phyloP scores from a whole-genome alignment of 2,329 filamentous ascomycete genomes.

The Fusarium globosum region DNA sequence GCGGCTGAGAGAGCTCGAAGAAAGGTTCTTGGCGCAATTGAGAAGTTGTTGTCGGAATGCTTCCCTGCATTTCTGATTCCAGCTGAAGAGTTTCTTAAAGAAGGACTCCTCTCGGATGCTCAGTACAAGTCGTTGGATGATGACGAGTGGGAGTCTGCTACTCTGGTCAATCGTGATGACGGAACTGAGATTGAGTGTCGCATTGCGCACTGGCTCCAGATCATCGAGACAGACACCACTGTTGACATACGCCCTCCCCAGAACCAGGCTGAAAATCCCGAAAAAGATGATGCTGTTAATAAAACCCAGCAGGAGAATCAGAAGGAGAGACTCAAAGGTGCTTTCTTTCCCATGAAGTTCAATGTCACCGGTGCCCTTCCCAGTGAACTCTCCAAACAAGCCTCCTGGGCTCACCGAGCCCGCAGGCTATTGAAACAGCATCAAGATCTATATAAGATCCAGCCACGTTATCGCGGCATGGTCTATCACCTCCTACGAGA shows the following conservation, averaged over 20 bases:
- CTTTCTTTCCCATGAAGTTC: slow-evolving; percentile 50
- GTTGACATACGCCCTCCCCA: slow-evolving; percentile 39
- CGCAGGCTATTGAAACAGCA: slow-evolving; percentile 15
- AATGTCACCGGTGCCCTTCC: slow-evolving; percentile 31
- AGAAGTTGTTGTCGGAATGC: slow-evolving; percentile 36
- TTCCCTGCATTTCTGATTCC: slow-evolving; percentile 60
- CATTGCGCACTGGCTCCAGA: slow-evolving; percentile 34
- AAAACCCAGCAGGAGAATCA: slow-evolving; percentile 32
- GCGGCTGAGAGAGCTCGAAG: slow-evolving; percentile 27
- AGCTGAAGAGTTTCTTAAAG: slow-evolving; percentile 62
- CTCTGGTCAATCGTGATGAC: neutral
- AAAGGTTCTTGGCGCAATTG: slow-evolving; percentile 9
- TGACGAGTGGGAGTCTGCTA: slow-evolving; percentile 38
- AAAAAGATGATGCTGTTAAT: neutral
- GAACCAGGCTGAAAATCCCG: slow-evolving; percentile 16
- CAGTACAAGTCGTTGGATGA: slow-evolving; percentile 67
- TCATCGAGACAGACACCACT: slow-evolving; percentile 31
- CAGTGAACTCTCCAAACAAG: slow-evolving; percentile 1
- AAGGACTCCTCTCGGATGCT: slow-evolving; percentile 68
- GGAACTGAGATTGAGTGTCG: neutral
- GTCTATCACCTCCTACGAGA: slow-evolving; percentile 75
- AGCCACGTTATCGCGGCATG: slow-evolving; percentile 61
- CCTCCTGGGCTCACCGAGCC: slow-evolving; percentile 29
- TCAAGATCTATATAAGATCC: slow-evolving; percentile 71
- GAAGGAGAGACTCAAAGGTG: slow-evolving; percentile 66